Evolutionary conservation across 345 rosid species (phyloP).

Genomic region (Acer negundo): DNA sequence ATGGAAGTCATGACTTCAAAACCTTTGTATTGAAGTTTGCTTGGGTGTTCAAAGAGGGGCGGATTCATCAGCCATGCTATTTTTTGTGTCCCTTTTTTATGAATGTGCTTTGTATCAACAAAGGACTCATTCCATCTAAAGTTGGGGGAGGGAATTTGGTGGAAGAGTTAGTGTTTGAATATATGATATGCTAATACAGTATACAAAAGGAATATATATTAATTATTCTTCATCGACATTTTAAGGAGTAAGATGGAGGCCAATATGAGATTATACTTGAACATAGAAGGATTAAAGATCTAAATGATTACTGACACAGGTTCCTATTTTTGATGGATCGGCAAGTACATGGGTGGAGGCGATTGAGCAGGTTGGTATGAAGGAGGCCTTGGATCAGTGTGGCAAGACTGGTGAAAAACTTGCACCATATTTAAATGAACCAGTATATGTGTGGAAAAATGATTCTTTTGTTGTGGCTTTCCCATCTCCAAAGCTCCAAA

Average conservation of each 20-base stretch:
- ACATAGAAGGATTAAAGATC: background rate
- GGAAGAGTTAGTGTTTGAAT: background rate
- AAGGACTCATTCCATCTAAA: background rate
- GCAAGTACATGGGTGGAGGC: conserved; percentile 75
- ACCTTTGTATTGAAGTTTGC: too few species aligned
- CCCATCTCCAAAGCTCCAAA: conserved; percentile 59
- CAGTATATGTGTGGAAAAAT: conserved; percentile 52
- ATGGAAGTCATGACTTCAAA: too few species aligned
- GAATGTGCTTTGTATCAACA: background rate
- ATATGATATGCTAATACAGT: background rate
- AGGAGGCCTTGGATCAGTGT: conserved; percentile 47
- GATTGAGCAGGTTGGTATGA: conserved; percentile 58
- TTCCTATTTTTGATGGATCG: conserved; percentile 90
- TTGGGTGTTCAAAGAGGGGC: background rate
- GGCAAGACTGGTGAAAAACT: conserved; percentile 55
- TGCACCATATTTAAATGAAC: conserved; percentile 61
- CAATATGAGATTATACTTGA: background rate
- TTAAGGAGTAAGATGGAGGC: background rate
- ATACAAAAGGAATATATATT: background rate
- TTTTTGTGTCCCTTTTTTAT: background rate
- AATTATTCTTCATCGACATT: background rate
- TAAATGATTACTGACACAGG: conserved; percentile 39
- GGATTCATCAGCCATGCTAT: background rate
- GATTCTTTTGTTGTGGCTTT: conserved; percentile 72
- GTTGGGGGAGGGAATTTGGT: background rate